Evolutionary conservation across 345 rosid genomes (phyloP), one percentile per base, ranked within the genome.

Genomic region (Gossypium arboreum): DNA sequence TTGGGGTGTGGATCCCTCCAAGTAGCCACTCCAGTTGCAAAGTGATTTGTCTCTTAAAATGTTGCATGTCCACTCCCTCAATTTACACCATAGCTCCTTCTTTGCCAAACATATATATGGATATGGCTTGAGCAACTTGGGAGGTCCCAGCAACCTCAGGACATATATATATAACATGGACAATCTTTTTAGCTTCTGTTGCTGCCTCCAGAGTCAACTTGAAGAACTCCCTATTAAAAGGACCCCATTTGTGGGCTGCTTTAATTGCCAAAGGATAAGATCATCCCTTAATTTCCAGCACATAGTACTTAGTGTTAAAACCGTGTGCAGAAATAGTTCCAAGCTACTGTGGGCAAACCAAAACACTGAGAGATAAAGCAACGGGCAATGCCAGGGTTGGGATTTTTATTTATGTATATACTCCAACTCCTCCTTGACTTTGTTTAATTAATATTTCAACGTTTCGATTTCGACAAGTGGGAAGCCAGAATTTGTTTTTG

Each of bases 1-100:
- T 61, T 62, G n/a, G 27, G 47, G 24, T 11, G 29, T 73, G 76
- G 70, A 73, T 68, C 76, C 76, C 76, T 34, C 12, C 63, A 25
- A 74, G 48, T 18, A 18, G 29, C 24, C 29, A 22, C 63, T 29
- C 70, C 45, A 74, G 27, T 73, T 73, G 76, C 76, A 61, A 61
- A 39, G 34, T n/a, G 43, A 39, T 54, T 12, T 71, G 74, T 71
- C 74, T 39, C 34, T 25, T 0, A 7, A 48, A 48, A 13, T 24
- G 22, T 68, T 50, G 74, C 51, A 55, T 27, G 73, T 29, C 60
- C 2, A 69, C 45, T 27, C 22, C 57, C 41, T 20, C 5, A 41
- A 34, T 34, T 34, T 34, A 34, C 6, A 34, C 39, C 5, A 4
- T 4, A 64, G 47, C 22, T 34, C 41, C 41, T 34, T 34, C 0